Evolutionary conservation across 192 early-diverging fungal species (phyloP).

Genomic region (Spinellus fusiger): DNA sequence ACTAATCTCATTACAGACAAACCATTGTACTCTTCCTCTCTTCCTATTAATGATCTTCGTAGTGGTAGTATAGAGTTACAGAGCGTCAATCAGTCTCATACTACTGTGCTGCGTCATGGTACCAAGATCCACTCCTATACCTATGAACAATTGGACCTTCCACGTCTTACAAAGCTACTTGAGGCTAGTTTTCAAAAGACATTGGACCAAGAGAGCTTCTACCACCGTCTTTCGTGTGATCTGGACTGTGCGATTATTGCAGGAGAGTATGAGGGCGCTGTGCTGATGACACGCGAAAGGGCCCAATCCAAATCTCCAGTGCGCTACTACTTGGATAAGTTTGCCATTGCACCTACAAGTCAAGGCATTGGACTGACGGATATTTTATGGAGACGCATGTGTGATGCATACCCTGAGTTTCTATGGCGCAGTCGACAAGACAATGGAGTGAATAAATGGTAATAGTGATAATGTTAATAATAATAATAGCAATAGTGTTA

Average conservation of each 20-base stretch:
- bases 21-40: conserved; percentile 57
- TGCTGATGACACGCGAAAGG: conserved; percentile 71
- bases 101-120: conserved; percentile 78
- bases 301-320: conserved; percentile 1
- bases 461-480: neutral
- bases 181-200: conserved; percentile 72
- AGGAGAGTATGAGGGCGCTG: conserved; percentile 90
- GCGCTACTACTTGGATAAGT: conserved; percentile 83
- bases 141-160: conserved; percentile 48
- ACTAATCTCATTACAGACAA: conserved; percentile 77
- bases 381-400: conserved; percentile 84
- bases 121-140: conserved; percentile 55
- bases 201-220: conserved; percentile 53
- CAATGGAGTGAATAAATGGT: conserved; percentile 96
- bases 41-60: conserved; percentile 22
- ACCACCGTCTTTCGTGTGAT: conserved; percentile 43
- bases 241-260: conserved; percentile 68
- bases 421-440: conserved; percentile 80
- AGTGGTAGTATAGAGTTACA: conserved; percentile 20
- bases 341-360: conserved; percentile 75
- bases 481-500: neutral
- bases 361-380: conserved; percentile 94
- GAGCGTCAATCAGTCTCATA: conserved; percentile 39
- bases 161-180: conserved; percentile 50
- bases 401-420: conserved; percentile 60